Percentiles rank a stretch among this genome's conserved stretches.
Evolutionary conservation across 1,284 basidiomycete genomes (phyloP).

Genomic region (Naganishia albida): DNA sequence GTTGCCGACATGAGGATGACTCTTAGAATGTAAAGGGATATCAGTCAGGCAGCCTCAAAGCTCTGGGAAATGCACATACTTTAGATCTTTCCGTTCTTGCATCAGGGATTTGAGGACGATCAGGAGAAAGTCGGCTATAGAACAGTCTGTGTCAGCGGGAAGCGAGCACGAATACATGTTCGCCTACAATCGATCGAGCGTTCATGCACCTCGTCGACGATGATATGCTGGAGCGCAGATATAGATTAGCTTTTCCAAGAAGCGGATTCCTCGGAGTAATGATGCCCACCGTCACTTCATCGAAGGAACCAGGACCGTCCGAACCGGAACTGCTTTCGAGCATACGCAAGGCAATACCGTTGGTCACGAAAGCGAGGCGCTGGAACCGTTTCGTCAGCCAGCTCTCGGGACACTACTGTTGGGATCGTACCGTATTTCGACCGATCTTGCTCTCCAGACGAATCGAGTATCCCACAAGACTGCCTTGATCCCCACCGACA

Average conservation of each 20-base stretch:
- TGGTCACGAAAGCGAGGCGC: conserved; percentile 80
- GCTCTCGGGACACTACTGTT: not conserved
- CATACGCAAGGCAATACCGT: conserved; percentile 97
- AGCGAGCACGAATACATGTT: not conserved
- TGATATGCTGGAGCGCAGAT: conserved; percentile 65
- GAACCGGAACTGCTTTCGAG: conserved; percentile 62
- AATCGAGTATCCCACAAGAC: conserved; percentile 93
- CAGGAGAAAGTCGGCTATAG: conserved; percentile 78
- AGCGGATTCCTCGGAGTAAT: too few species aligned
- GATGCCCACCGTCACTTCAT: conserved; percentile 79
- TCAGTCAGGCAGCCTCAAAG: too few species aligned
- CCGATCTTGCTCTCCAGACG: conserved; percentile 87
- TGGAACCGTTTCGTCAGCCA: not conserved
- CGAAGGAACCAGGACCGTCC: conserved; percentile 73
- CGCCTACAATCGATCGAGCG: conserved; percentile 80
- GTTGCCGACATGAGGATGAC: conserved; percentile 98
- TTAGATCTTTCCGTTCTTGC: conserved; percentile 75
- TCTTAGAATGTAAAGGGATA: conserved; percentile 54
- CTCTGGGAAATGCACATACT: conserved; percentile 56
- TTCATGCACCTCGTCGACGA: conserved; percentile 92
- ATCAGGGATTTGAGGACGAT: conserved; percentile 92
- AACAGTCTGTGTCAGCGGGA: not conserved
- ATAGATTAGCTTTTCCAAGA: conserved; percentile 3
- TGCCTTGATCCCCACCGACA: conserved; percentile 52
- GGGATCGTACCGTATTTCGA: conserved; percentile 62